phyloP scores from a whole-genome alignment of 345 rosid species.

The Turnera subulata region DNA sequence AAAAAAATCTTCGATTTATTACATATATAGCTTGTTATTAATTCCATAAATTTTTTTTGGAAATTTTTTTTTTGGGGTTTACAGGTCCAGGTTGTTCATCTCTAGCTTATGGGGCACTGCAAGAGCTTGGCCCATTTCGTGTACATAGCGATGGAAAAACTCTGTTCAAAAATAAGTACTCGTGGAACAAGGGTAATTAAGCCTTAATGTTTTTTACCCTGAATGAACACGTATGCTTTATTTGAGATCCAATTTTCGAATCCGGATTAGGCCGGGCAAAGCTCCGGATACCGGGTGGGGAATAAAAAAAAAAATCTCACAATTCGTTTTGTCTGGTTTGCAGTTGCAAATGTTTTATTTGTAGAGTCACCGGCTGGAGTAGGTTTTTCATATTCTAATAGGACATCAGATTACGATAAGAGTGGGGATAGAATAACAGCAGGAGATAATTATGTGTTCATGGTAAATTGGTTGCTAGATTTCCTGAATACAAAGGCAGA shows the following conservation, averaged over 20 bases:
- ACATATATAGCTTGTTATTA: no score
- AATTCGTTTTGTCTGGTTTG: not conserved
- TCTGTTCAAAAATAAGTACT: constrained; percentile 43
- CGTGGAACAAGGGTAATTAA: constrained; percentile 64
- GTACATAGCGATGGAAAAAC: constrained; percentile 26
- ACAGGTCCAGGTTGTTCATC: constrained; percentile 92
- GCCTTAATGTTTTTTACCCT: not conserved
- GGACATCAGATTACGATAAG: constrained; percentile 18
- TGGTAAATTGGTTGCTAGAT: constrained; percentile 35
- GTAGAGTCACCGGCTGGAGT: constrained; percentile 43
- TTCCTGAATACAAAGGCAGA: constrained; percentile 26
- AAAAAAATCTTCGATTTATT: no score
- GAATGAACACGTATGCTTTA: not conserved
- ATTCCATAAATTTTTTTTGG: no score
- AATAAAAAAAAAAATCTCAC: no score
- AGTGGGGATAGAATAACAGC: constrained; percentile 29
- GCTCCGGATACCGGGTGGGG: no score
- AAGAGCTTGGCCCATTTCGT: no score
- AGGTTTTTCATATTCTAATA: constrained; percentile 39
- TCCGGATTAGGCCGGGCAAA: no score
- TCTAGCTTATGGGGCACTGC: constrained; percentile 65
- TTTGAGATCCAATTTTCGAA: no score
- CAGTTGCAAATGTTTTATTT: constrained; percentile 40
- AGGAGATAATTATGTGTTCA: constrained; percentile 24
- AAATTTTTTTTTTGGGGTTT: no score